Base-by-base conservation (phyloP, 805 yeast genomes). In the Ogataea thermomethanolica region DNA sequence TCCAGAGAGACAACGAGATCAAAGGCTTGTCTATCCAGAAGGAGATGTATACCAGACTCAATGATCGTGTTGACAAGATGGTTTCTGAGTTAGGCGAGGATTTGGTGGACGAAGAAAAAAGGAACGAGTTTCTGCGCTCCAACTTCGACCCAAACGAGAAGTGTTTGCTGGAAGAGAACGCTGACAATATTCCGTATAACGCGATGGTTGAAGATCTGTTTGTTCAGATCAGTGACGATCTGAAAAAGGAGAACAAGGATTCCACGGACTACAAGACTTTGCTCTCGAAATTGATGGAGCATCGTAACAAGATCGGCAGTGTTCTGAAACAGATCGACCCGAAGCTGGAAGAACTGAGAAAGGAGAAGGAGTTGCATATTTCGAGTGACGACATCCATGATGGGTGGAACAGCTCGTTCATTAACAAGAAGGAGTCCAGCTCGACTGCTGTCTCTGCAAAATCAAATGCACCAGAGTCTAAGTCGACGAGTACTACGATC, bases 151-250 rank as follows among this genome's bases (percentile, higher is more conserved):
- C 70, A 27, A 40, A 46, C 10, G 87, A 82, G 51, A 80, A 71
- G 54, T 79, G 84, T 42, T 41, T 38, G 1, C 27, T 63, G 8
- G 67, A 63, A 7, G 67, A 62, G 8, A 44, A 41, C 28, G 69
- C 67, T 20, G 68, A 67, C 41, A 61, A 73, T 3, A 76, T 89
- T 15, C 75, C 89, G 2, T 90, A 86, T 58, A 84, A 83, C 57
- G 97, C 89, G 55, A 90, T 91, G 97, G 79, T 91, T 35, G 95
- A 85, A 59, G 95, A 88, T 59, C 71, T 95, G 53, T 75, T 91
- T 51, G 74, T 74, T n/a, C 96, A 88, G 58, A 69, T 90, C 48
- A 75, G 71, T 33, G 74, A 71, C 12, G 93, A 87, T 53, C 61
- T 76, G 14, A 62, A 61, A 36, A 72, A 70, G 46, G 75, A 64